Base-by-base conservation (phyloP, 2,329 filamentous ascomycete species). In the Aspergillus novoparasiticus region DNA sequence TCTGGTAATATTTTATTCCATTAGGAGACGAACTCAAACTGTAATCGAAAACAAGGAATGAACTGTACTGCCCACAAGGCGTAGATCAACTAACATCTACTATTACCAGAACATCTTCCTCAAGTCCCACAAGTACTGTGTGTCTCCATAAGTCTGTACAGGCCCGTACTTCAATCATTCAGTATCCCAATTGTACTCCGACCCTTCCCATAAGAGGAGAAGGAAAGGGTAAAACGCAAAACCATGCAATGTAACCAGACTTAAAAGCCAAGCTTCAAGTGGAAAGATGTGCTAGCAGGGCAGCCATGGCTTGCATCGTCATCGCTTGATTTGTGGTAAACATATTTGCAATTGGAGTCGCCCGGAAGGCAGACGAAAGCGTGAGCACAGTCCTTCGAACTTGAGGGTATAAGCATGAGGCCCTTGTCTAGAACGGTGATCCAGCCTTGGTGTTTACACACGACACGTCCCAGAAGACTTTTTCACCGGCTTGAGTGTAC, bases 251-350 rank as follows among this genome's bases (percentile, higher is more conserved):
- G 34, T 16, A 16, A 6, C 16, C 34, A 36, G 14, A 16, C 12
- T 28, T 26, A 23, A 48, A 64, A 59, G 8, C 48, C 48, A 41
- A 59, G 46, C 23, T 41, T 54, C 62, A 79, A 60, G 65, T 71
- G 71, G n/a, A 79, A 66, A 43, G 68, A 63, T 26, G 72, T 59
- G 23, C 53, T 32, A 53, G 66, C 64, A 30, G 72, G 65, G 66
- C 77, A 79, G 23, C 73, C 71, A 55, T 73, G 66, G 53, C 76
- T 79, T 58, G 53, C 54, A 59, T 73, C 63, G 66, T 76, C 69
- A 61, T 79, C 77, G 58, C 74, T 64, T 12, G 75, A 73, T 50
- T 74, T 55, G 69, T 78, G 75, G 46, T 50, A 50, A 14, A 50
- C 46, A 50, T 28, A 19, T 9, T 6, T 23, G 46, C 46, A 50